Base-by-base conservation (phyloP, 108 stramenopile species). In the Discostella stelligeroides region DNA sequence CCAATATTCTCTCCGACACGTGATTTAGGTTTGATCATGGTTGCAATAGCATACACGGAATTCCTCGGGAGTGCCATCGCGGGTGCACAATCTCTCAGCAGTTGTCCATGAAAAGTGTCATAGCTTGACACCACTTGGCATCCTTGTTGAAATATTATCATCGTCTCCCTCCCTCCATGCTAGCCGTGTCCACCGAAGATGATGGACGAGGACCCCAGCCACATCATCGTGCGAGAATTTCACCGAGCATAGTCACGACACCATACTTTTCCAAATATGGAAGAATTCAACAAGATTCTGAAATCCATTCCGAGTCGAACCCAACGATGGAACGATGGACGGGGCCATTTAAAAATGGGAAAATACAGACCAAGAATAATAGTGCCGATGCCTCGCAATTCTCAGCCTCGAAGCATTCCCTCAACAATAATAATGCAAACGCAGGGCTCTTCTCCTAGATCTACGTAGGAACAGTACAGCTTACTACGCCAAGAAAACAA, bases 51-150 rank as follows among this genome's bases (percentile, higher is more conserved):
- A 37, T 72, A 63, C 23, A 89, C 85, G n/a, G 91, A 87, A 74
- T 89, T 77, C 21, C 74, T 91, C 85, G 41, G 89, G 85, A 24
- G 86, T 85, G 39, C 88, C 89, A 62, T 88, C 85, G 28, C 80
- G 68, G 17, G 80, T 84, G 68, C 89, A 90, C 45, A 84, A 49
- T 28, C 85, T n/a, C n/a, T 58, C 34, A 86, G 39, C 14, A 89
- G 83, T 63, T 85, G 73, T 39, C 63, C 54, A 13, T 76, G 72
- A 8, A 87, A 62, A 20, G 66, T 70, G 18, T 63, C 60, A 25
- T 72, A 53, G 27, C 40, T 66, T n/a, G 39, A 51, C n/a, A n/a
- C n/a, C n/a, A n/a, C 20, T 43, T 73, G 54, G 46, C 60, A 12
- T 76, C 45, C 15, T 65, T 66, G 47, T 21, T 18, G 51, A 34